Conservation (phyloP, 805 yeast genomes). For the Saturnispora sekii region DNA sequence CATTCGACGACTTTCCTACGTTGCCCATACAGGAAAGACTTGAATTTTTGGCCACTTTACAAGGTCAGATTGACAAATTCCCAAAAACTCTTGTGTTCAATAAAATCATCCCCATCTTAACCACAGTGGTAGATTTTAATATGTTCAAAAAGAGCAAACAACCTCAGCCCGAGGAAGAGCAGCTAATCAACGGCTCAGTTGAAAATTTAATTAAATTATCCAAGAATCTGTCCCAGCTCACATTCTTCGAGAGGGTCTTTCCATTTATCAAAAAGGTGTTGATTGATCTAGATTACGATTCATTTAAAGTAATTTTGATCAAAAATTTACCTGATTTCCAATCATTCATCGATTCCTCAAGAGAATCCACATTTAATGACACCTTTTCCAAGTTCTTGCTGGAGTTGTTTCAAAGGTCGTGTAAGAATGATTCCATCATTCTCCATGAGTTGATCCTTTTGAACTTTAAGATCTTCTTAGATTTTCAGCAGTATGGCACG, state of each 20-base stretch:
- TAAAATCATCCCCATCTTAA: slow-evolving; percentile 65
- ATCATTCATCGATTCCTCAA: slow-evolving; percentile 21
- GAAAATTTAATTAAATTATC: slow-evolving; percentile 57
- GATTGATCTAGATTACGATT: slow-evolving; percentile 19
- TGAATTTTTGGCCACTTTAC: slow-evolving; percentile 57
- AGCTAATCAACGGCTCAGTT: slow-evolving; percentile 37
- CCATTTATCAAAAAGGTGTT: slow-evolving; percentile 31
- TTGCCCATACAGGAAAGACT: slow-evolving; percentile 57
- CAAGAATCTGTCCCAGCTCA: slow-evolving; percentile 55
- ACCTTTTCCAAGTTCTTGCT: slow-evolving; percentile 23
- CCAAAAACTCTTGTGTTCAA: slow-evolving; percentile 50
- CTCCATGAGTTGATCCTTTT: slow-evolving; percentile 28
- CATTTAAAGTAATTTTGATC: slow-evolving; percentile 25
- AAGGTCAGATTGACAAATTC: slow-evolving; percentile 43
- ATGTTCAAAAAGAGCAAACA: slow-evolving; percentile 10
- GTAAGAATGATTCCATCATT: slow-evolving; percentile 8
- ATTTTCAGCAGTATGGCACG: slow-evolving; percentile 36
- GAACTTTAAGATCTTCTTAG: slow-evolving; percentile 21
- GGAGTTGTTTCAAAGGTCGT: slow-evolving; percentile 26
- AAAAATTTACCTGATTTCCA: slow-evolving; percentile 21
- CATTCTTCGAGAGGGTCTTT: slow-evolving; percentile 65
- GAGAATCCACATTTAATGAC: slow-evolving; percentile 15
- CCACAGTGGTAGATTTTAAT: slow-evolving; percentile 33
- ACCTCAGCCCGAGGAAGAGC: slow-evolving; percentile 21
- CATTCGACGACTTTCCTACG: slow-evolving; percentile 75